Percentiles rank a stretch among this genome's conserved stretches.
phyloP scores from a whole-genome alignment of 257 asterid species.

The Cordia subcordata region DNA sequence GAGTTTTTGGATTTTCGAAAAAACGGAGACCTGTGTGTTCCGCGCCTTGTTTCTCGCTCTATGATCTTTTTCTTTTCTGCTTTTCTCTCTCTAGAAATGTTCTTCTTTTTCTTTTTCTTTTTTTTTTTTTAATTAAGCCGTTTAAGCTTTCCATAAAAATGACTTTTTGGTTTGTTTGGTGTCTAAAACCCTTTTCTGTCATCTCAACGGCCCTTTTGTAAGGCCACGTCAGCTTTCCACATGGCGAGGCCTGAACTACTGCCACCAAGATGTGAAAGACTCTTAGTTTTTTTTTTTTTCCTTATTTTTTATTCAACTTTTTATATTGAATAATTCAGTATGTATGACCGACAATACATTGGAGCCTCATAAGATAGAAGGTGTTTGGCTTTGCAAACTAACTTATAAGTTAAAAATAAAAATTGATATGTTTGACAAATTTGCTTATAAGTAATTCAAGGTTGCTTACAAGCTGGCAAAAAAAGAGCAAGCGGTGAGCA shows the following conservation, averaged over 20 bases:
- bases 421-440: no score
- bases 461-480: no score
- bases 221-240: slow-evolving; percentile 56
- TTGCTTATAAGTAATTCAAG: no score
- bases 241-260: slow-evolving; percentile 25
- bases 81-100: slow-evolving; percentile 12
- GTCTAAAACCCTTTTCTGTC: no score
- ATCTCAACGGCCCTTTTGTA: slow-evolving; percentile 12
- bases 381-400: no score
- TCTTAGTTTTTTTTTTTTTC: not conserved
- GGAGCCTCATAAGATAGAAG: no score
- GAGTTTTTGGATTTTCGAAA: slow-evolving; percentile 38
- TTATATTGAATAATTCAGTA: no score
- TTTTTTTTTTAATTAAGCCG: not conserved
- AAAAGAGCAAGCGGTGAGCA: no score
- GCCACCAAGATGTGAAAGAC: slow-evolving; percentile 47
- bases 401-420: no score
- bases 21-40: slow-evolving; percentile 44
- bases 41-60: slow-evolving; percentile 99
- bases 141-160: slow-evolving; percentile 39
- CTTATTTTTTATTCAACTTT: slow-evolving; percentile 4
- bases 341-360: no score
- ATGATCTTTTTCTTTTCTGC: slow-evolving; percentile 13
- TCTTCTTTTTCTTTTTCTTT: not conserved
- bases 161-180: no score